phyloP scores from a whole-genome alignment of 306 rosid genomes.

The Corylus heterophylla region DNA sequence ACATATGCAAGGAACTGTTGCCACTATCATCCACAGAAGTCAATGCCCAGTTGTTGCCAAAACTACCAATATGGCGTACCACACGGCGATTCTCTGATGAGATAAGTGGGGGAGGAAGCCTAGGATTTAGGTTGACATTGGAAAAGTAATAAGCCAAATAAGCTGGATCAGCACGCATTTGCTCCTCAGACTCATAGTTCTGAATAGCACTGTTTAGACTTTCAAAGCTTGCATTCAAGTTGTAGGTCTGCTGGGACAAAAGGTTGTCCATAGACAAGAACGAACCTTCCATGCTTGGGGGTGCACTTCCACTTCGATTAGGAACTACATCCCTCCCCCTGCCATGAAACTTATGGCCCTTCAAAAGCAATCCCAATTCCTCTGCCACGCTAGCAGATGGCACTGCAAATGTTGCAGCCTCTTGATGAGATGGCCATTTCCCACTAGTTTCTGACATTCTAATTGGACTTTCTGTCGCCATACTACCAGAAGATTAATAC shows the following conservation, averaged over 20 bases:
- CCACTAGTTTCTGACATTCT: constrained; percentile 71
- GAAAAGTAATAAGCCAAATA: constrained; percentile 52
- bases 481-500: constrained; percentile 28
- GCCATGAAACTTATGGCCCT: constrained; percentile 48
- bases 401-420: constrained; percentile 35
- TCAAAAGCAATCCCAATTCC: constrained; percentile 56
- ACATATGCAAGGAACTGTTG: constrained; percentile 44
- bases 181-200: constrained; percentile 50
- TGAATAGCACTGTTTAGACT: constrained; percentile 44
- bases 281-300: constrained; percentile 80
- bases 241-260: constrained; percentile 45
- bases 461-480: constrained; percentile 79
- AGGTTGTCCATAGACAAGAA: constrained; percentile 54
- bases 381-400: constrained; percentile 50
- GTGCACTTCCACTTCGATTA: constrained; percentile 79
- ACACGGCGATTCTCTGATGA: constrained; percentile 62
- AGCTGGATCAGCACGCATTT: constrained; percentile 53
- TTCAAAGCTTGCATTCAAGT: constrained; percentile 43
- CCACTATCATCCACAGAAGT: constrained; percentile 57
- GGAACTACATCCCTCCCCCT: constrained; percentile 53
- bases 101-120: constrained; percentile 61
- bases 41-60: constrained; percentile 42
- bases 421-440: constrained; percentile 65
- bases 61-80: constrained; percentile 49
- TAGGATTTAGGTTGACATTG: constrained; percentile 67